phyloP scores from a whole-genome alignment of 768 basidiomycete species.

The Suillus luteus region DNA sequence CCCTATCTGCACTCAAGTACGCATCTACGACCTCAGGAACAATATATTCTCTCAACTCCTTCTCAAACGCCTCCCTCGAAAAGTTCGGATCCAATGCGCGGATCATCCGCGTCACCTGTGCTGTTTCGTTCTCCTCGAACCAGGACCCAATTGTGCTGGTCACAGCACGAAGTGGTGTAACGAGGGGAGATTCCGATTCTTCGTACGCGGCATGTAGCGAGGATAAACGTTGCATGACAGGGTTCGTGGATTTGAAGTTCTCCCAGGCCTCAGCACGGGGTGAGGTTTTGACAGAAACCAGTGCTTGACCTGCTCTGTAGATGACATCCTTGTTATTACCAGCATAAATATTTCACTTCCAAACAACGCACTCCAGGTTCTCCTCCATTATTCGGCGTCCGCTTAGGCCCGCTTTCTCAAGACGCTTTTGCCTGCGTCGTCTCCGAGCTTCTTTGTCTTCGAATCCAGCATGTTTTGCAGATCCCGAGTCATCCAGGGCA shows the following conservation, averaged over 20 bases:
- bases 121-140: conserved; percentile 98
- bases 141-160: conserved; percentile 85
- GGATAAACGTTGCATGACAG: conserved; percentile 62
- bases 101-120: conserved; percentile 89
- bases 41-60: conserved; percentile 94
- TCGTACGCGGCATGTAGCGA: conserved; percentile 73
- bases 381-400: conserved; percentile 54
- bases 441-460: conserved; percentile 93
- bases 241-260: conserved; percentile 74
- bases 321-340: neutral
- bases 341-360: conserved; percentile 9
- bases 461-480: conserved; percentile 92
- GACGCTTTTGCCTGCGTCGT: conserved; percentile 72
- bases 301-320: conserved; percentile 77
- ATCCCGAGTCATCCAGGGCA: conserved; percentile 91
- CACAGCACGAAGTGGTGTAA: conserved; percentile 78
- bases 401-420: conserved; percentile 81
- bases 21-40: conserved; percentile 98
- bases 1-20: conserved; percentile 87
- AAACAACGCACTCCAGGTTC: conserved; percentile 72
- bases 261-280: conserved; percentile 82
- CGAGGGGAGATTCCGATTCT: conserved; percentile 91
- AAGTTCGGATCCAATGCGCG: conserved; percentile 87
- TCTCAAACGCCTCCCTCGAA: conserved; percentile 81
- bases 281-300: conserved; percentile 84